These are phyloP conservation scores for Lichtheimia ornata DNA, from an alignment of 371 early-diverging fungal species.

Conservation along the genomic window DNA sequence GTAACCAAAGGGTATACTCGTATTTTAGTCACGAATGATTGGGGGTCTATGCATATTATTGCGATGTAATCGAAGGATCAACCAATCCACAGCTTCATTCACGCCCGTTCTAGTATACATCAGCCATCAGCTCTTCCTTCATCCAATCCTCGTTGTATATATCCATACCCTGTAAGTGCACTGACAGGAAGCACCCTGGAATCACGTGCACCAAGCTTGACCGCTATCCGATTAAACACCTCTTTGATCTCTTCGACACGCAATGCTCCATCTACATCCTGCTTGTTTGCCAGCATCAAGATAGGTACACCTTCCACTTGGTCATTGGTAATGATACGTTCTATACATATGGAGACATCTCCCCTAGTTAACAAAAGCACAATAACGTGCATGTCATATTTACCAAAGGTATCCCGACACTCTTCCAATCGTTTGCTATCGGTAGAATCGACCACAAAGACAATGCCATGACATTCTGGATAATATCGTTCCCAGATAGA, in stretches of 20 bases:
- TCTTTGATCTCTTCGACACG: constrained; percentile 89
- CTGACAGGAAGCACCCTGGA: constrained; percentile 72
- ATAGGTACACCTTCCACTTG: constrained; percentile 87
- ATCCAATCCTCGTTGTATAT: not conserved
- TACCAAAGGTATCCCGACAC: constrained; percentile 81
- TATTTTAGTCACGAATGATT: constrained; percentile 34
- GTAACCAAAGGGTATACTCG: constrained; percentile 11
- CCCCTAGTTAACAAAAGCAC: not conserved
- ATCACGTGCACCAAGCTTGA: constrained; percentile 76
- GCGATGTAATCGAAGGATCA: constrained; percentile 72
- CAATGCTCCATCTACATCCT: constrained; percentile 77
- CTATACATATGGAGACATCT: constrained; percentile 29
- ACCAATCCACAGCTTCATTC: constrained; percentile 86
- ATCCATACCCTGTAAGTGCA: constrained; percentile 78
- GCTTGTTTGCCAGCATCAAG: constrained; percentile 93
- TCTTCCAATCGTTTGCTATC: constrained; percentile 82
- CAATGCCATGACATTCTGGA: constrained; percentile 89
- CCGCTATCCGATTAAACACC: constrained; percentile 86
- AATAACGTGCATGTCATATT: not conserved
- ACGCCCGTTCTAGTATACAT: constrained; percentile 71
- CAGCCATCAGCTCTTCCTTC: not conserved
- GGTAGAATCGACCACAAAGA: constrained; percentile 92
- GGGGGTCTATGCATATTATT: constrained; percentile 85
- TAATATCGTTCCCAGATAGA: constrained; percentile 94
- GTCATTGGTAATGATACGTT: constrained; percentile 74